These are phyloP conservation scores for Arthroderma sp. DNA, from an alignment of 2,329 filamentous ascomycete genomes.

Conservation along the genomic window DNA sequence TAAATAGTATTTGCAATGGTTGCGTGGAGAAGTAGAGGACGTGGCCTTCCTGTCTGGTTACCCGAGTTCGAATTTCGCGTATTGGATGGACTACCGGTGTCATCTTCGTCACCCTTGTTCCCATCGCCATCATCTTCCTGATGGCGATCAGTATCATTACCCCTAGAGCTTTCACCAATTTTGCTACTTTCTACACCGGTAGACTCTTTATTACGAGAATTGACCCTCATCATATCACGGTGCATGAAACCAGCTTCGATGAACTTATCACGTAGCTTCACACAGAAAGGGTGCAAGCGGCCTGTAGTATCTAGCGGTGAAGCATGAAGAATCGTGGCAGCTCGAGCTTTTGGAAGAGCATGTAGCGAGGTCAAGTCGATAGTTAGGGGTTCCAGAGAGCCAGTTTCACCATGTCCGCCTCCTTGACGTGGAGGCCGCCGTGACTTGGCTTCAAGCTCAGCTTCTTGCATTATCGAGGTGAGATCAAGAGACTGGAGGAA, in stretches of 20 bases:
- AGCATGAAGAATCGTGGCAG: slow-evolving; percentile 33
- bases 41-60: slow-evolving; percentile 16
- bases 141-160: background rate
- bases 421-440: background rate
- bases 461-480: slow-evolving; percentile 25
- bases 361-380: slow-evolving; percentile 34
- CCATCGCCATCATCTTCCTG: background rate
- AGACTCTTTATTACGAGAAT: background rate
- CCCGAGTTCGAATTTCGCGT: background rate
- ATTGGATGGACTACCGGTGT: background rate
- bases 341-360: slow-evolving; percentile 27
- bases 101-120: slow-evolving; percentile 7
- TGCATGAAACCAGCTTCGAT: slow-evolving; percentile 34
- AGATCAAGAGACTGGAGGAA: slow-evolving; percentile 39
- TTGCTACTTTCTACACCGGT: background rate
- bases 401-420: background rate
- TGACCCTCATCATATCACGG: slow-evolving; percentile 9
- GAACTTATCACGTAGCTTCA: slow-evolving; percentile 32
- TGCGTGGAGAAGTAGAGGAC: slow-evolving; percentile 65
- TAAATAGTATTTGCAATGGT: slow-evolving; percentile 83
- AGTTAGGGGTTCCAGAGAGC: slow-evolving; percentile 22
- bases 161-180: background rate
- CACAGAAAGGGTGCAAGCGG: slow-evolving; percentile 33
- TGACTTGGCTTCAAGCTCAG: slow-evolving; percentile 24
- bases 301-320: slow-evolving; percentile 29